These are phyloP conservation scores for Talinum fruticosum DNA, from an alignment of 148 eudicot genomes.

Conservation along the genomic window DNA sequence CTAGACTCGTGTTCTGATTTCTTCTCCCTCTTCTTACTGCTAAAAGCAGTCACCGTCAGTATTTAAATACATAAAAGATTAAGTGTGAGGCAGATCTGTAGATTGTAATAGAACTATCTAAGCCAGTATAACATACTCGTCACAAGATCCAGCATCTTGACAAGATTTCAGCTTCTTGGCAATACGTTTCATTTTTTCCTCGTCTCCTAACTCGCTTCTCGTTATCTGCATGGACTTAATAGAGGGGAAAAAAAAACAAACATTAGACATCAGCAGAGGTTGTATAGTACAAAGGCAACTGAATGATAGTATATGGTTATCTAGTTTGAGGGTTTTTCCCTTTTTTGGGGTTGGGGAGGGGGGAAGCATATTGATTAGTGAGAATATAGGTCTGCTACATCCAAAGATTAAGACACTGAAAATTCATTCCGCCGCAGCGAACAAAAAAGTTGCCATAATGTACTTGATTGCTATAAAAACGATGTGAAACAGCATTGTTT, in stretches of 20 bases:
- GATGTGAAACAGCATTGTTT: no score
- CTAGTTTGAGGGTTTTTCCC: neutral
- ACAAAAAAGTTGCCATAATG: no score
- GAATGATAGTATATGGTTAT: neutral
- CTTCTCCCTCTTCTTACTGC: slow-evolving; percentile 78
- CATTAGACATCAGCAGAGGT: neutral
- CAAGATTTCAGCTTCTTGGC: slow-evolving; percentile 90
- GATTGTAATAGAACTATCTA: neutral
- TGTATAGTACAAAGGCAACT: neutral
- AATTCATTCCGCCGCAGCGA: no score
- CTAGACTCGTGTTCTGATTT: slow-evolving; percentile 79
- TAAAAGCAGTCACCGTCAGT: slow-evolving; percentile 30
- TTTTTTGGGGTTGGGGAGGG: neutral
- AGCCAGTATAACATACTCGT: slow-evolving; percentile 52
- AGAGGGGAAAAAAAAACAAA: neutral
- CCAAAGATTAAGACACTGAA: no score
- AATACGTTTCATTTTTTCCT: slow-evolving; percentile 65
- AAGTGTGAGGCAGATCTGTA: neutral
- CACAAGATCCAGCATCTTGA: slow-evolving; percentile 77
- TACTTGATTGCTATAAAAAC: no score
- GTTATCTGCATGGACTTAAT: slow-evolving; percentile 39
- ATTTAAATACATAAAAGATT: neutral
- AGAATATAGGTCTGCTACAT: no score
- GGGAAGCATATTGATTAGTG: neutral
- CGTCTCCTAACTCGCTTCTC: slow-evolving; percentile 47